These are phyloP conservation scores for Diplodia mutila DNA, from an alignment of 2,329 filamentous ascomycete genomes.

Conservation along the genomic window DNA sequence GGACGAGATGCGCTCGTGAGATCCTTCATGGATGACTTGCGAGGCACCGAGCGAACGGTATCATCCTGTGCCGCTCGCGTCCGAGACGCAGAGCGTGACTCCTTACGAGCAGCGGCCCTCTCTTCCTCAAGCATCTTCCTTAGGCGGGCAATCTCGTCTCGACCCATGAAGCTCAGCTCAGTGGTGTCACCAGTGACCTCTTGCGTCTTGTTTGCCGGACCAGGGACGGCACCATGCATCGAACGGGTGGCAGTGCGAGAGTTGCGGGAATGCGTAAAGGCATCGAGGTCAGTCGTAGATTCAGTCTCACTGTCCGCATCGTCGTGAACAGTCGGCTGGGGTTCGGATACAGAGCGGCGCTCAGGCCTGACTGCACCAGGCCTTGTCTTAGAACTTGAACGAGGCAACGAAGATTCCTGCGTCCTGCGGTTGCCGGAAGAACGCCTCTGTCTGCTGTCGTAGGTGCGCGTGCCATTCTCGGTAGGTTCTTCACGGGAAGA, in stretches of 20 bases:
- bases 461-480: background rate
- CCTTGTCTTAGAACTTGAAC: slow-evolving; percentile 25
- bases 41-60: slow-evolving; percentile 39
- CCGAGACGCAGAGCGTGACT: slow-evolving; percentile 22
- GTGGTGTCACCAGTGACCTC: slow-evolving; percentile 46
- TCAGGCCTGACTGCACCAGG: slow-evolving; percentile 2
- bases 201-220: slow-evolving; percentile 20
- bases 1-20: slow-evolving; percentile 24
- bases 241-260: slow-evolving; percentile 1
- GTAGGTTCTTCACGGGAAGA: background rate
- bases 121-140: slow-evolving; percentile 61
- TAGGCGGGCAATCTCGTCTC: slow-evolving; percentile 56
- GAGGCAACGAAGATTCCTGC: background rate
- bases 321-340: slow-evolving; percentile 22
- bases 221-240: slow-evolving; percentile 33
- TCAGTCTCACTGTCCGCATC: slow-evolving; percentile 40
- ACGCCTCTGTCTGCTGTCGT: slow-evolving; percentile 12
- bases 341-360: slow-evolving; percentile 25
- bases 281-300: slow-evolving; percentile 44
- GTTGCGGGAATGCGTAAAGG: slow-evolving; percentile 15
- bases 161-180: slow-evolving; percentile 59
- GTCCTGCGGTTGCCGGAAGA: slow-evolving; percentile 6
- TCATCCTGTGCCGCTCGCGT: slow-evolving; percentile 47
- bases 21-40: slow-evolving; percentile 27
- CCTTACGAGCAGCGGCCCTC: slow-evolving; percentile 41